These are phyloP conservation scores for Colletotrichum paranaense DNA, from an alignment of 2,329 filamentous ascomycete species.

Conservation along the genomic window DNA sequence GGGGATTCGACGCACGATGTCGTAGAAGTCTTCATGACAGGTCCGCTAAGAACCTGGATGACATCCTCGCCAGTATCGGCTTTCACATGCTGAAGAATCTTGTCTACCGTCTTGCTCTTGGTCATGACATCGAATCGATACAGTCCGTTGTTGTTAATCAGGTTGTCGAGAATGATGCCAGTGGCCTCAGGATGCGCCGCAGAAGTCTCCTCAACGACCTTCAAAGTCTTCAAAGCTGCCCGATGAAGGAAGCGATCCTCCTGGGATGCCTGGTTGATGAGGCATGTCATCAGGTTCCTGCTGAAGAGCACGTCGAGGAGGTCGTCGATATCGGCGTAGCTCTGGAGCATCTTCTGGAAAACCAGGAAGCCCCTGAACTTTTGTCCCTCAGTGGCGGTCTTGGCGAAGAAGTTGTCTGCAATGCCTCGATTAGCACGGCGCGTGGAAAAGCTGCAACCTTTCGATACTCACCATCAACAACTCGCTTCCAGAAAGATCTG, in stretches of 20 bases:
- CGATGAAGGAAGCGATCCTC: conserved; percentile 84
- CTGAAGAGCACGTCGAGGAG: conserved; percentile 77
- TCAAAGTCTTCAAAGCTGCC: conserved; percentile 81
- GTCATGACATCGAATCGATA: conserved; percentile 89
- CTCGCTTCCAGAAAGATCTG: conserved; percentile 84
- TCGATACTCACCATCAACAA: conserved; percentile 79
- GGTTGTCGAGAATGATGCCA: conserved; percentile 68
- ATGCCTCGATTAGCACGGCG: conserved; percentile 39
- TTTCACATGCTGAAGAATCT: conserved; percentile 72
- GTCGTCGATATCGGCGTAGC: conserved; percentile 49
- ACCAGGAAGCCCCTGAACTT: conserved; percentile 94
- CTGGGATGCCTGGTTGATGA: conserved; percentile 85
- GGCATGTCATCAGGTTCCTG: conserved; percentile 82
- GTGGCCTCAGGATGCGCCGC: conserved; percentile 71
- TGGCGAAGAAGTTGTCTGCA: conserved; percentile 84
- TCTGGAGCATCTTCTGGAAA: conserved; percentile 79
- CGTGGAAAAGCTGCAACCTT: background rate
- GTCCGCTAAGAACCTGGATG: conserved; percentile 53
- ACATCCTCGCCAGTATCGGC: conserved; percentile 64
- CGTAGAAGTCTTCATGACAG: conserved; percentile 37
- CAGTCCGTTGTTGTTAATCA: conserved; percentile 77
- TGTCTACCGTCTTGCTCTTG: conserved; percentile 86
- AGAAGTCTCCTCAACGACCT: conserved; percentile 74
- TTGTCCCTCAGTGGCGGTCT: conserved; percentile 84
- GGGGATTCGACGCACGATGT: conserved; percentile 43